Evolutionary conservation across 176 grass and related monocot genomes (phyloP).

Genomic region (Juncus effusus): DNA sequence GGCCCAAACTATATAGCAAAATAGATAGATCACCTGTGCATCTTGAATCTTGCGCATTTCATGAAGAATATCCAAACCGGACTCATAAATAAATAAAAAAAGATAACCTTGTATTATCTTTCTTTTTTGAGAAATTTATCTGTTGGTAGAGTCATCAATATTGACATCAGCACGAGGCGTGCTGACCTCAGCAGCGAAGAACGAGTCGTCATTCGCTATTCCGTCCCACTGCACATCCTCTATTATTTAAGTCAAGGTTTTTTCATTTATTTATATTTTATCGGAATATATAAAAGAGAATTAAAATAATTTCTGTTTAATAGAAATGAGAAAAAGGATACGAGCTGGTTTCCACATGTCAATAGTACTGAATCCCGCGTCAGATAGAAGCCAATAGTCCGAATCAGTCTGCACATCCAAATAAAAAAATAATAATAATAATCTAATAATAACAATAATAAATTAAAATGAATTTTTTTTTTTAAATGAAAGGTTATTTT

Average conservation of each 20-base stretch:
- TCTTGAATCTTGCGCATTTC: no score
- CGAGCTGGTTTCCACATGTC: constrained; percentile 70
- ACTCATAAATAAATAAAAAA: no score
- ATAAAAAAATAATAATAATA: constrained; percentile 13
- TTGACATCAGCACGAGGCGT: constrained; percentile 30
- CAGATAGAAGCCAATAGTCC: constrained; percentile 89
- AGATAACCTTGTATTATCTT: neutral
- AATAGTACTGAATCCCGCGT: constrained; percentile 55
- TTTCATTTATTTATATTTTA: constrained; percentile 10
- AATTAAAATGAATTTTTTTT: constrained; percentile 13
- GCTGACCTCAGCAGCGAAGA: constrained; percentile 47
- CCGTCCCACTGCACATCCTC: constrained; percentile 54
- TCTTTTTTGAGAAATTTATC: constrained; percentile 26
- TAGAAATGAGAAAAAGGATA: constrained; percentile 49
- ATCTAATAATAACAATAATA: constrained; percentile 15
- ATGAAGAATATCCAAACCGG: no score
- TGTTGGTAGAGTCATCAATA: constrained; percentile 20
- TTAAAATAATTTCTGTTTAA: neutral
- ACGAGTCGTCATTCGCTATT: constrained; percentile 44
- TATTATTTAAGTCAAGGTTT: constrained; percentile 47
- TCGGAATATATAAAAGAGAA: no score
- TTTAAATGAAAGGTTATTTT: neutral
- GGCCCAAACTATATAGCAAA: no score
- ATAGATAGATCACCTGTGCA: no score
- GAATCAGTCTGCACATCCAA: constrained; percentile 53